Evolutionary conservation across 345 rosid genomes (phyloP).

Genomic region (Excoecaria agallocha): DNA sequence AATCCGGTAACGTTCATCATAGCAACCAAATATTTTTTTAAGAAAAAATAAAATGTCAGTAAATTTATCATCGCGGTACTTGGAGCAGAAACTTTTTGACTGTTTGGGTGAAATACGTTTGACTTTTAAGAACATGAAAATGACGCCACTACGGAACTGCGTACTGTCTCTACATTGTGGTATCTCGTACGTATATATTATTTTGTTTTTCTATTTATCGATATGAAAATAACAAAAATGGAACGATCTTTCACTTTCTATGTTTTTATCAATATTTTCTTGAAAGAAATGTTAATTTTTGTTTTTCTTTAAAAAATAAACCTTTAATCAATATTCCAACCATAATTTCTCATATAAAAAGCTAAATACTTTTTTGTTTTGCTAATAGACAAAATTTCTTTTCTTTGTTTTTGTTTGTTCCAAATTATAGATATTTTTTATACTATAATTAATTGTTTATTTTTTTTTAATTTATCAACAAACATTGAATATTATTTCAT

Average conservation of each 20-base stretch:
- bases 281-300: not conserved
- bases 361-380: too few relatives aligned
- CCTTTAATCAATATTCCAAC: too few relatives aligned
- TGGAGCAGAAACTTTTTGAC: conserved; percentile 26
- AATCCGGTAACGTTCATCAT: not conserved
- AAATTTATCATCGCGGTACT: conserved; percentile 15
- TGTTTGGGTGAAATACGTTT: conserved; percentile 18
- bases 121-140: conserved; percentile 48
- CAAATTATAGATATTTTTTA: too few relatives aligned
- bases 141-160: conserved; percentile 18
- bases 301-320: too few relatives aligned
- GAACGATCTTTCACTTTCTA: not conserved
- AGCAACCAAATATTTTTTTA: not conserved
- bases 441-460: too few relatives aligned
- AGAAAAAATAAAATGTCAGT: not conserved
- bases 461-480: too few relatives aligned
- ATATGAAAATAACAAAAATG: not conserved
- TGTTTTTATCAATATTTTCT: not conserved
- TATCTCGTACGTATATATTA: not conserved
- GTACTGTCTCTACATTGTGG: not conserved
- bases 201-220: not conserved
- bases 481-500: too few relatives aligned
- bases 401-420: too few relatives aligned
- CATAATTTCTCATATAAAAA: too few relatives aligned
- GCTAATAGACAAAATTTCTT: too few relatives aligned